Evolutionary conservation across 257 asterid species (phyloP).

Genomic region (Ajuga chamaepitys): DNA sequence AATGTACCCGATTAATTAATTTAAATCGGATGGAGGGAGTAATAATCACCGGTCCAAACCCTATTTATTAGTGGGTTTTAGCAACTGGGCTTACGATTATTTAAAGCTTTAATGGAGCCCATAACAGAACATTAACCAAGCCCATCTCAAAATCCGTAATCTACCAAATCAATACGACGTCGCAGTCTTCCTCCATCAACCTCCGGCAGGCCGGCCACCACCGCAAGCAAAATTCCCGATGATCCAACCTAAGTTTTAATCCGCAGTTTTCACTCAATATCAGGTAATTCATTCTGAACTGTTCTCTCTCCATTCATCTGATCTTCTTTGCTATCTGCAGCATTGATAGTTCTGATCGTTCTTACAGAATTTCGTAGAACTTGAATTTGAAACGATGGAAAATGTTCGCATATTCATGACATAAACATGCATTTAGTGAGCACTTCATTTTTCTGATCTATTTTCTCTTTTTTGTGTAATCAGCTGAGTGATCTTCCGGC

Average conservation of each 20-base stretch:
- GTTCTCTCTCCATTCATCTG: not conserved
- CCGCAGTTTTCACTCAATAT: not conserved
- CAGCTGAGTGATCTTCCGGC: not conserved
- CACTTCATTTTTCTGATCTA: not conserved
- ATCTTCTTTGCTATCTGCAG: not conserved
- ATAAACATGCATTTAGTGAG: not conserved
- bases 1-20: too few relatives aligned
- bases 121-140: not conserved
- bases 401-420: not conserved
- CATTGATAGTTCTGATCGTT: not conserved
- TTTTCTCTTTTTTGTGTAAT: not conserved
- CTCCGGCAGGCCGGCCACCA: slow-evolving; percentile 9
- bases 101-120: not conserved
- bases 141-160: not conserved
- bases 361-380: not conserved
- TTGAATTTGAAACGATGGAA: not conserved
- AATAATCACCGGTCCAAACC: too few relatives aligned
- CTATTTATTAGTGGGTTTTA: not conserved
- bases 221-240: slow-evolving; percentile 10
- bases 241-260: not conserved
- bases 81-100: not conserved
- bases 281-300: not conserved
- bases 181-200: slow-evolving; percentile 10
- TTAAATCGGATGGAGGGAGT: too few relatives aligned
- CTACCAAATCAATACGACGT: slow-evolving; percentile 1